Conservation (phyloP, 441 rosid genomes). For the Adansonia rubrostipa region DNA sequence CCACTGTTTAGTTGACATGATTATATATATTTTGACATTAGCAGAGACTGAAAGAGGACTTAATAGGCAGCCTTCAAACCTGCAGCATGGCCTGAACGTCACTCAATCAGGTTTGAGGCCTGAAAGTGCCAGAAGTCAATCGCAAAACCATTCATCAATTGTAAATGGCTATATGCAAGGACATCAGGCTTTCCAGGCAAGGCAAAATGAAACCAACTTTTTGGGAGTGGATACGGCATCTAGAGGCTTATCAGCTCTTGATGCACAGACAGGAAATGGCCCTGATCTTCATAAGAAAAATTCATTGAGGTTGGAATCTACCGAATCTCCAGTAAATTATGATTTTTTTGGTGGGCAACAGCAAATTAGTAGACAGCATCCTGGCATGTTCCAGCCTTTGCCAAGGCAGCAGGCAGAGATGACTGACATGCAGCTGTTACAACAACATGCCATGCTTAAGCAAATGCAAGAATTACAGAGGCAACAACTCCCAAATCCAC, state of each 20-base stretch:
- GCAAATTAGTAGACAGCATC: slow-evolving; percentile 57
- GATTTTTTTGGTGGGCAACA: slow-evolving; percentile 77
- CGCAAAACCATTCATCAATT: slow-evolving; percentile 50
- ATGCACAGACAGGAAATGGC: slow-evolving; percentile 49
- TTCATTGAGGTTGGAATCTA: slow-evolving; percentile 52
- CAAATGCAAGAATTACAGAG: slow-evolving; percentile 76
- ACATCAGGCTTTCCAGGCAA: slow-evolving; percentile 45
- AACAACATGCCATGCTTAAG: slow-evolving; percentile 66
- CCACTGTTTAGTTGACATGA: slow-evolving; percentile 19
- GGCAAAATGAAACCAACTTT: slow-evolving; percentile 61
- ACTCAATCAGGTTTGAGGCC: slow-evolving; percentile 57
- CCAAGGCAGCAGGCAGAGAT: slow-evolving; percentile 70
- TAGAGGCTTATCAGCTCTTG: slow-evolving; percentile 53
- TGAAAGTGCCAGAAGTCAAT: slow-evolving; percentile 52
- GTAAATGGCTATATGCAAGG: slow-evolving; percentile 70
- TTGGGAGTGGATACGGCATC: slow-evolving; percentile 61
- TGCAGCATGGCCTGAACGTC: slow-evolving; percentile 57
- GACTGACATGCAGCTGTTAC: slow-evolving; percentile 73
- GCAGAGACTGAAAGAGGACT: slow-evolving; percentile 33
- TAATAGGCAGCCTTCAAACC: slow-evolving; percentile 45
- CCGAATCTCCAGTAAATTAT: slow-evolving; percentile 71
- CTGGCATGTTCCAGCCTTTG: slow-evolving; percentile 62
- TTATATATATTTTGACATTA: too few relatives aligned
- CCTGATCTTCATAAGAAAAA: slow-evolving; percentile 59
- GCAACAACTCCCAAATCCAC: slow-evolving; percentile 65